Percentiles rank a stretch among this genome's conserved stretches.
Evolutionary conservation across 75 land plant species (phyloP).

Genomic region (Chamaecyparis obtusa): DNA sequence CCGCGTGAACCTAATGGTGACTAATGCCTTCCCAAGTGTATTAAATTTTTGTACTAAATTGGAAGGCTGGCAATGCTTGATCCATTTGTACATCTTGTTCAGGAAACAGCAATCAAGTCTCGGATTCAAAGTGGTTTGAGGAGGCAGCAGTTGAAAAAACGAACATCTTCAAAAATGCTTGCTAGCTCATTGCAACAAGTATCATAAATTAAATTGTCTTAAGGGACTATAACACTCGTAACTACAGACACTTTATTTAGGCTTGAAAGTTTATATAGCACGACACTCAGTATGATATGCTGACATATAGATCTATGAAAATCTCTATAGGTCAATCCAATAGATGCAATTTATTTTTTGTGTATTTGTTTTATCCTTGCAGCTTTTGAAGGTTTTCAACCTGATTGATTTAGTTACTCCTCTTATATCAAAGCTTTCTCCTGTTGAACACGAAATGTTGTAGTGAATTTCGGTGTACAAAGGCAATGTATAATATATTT

Average conservation of each 20-base stretch:
- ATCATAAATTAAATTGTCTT: not conserved
- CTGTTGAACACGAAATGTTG: not conserved
- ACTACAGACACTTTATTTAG: not conserved
- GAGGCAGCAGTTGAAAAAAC: constrained; percentile 15
- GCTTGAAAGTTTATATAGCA: constrained; percentile 2
- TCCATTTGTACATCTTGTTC: not conserved
- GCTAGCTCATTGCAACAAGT: not conserved
- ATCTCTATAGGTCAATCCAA: not conserved
- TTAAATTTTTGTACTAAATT: not conserved
- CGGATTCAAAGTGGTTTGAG: constrained; percentile 30
- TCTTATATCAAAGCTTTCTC: not conserved
- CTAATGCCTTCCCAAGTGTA: not conserved
- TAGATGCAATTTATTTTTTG: not conserved
- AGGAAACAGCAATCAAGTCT: constrained; percentile 45
- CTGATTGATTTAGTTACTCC: not conserved
- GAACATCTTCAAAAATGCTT: constrained; percentile 7
- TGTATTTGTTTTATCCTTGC: not conserved
- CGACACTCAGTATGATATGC: not conserved
- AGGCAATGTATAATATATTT: not conserved
- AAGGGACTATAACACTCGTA: not conserved
- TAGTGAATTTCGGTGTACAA: not conserved
- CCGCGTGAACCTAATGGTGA: not conserved
- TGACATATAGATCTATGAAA: not conserved
- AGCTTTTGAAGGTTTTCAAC: not conserved
- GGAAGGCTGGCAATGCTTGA: not conserved